These are phyloP conservation scores for Quercus rubra DNA, from an alignment of 306 rosid species.

Conservation along the genomic window DNA sequence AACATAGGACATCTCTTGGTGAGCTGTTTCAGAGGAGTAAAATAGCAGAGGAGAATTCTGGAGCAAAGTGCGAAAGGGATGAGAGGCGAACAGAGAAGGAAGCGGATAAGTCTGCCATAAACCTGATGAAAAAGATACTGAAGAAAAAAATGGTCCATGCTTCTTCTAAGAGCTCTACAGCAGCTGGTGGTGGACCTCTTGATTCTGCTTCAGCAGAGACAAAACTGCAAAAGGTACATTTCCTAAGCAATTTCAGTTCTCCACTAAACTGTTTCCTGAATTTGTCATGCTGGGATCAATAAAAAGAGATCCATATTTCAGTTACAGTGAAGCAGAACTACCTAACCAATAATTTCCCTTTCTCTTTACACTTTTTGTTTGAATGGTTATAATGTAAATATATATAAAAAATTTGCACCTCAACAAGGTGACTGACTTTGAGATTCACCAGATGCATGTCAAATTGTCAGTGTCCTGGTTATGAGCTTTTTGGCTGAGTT, in stretches of 20 bases:
- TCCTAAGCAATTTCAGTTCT: neutral
- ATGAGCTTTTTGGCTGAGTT: slow-evolving; percentile 12
- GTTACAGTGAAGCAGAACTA: too few relatives aligned
- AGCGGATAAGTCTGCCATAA: slow-evolving; percentile 61
- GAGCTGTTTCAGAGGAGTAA: slow-evolving; percentile 78
- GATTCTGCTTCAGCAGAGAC: slow-evolving; percentile 67
- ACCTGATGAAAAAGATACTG: slow-evolving; percentile 64
- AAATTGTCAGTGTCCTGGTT: slow-evolving; percentile 1
- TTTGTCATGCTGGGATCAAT: neutral
- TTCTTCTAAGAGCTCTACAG: slow-evolving; percentile 46
- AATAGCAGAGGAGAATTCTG: slow-evolving; percentile 53
- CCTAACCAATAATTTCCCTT: too few relatives aligned
- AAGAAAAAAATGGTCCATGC: slow-evolving; percentile 62
- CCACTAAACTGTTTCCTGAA: neutral
- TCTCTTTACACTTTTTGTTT: too few relatives aligned
- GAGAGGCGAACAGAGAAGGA: slow-evolving; percentile 54
- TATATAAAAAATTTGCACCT: neutral
- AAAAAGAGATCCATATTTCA: neutral
- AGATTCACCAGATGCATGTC: neutral
- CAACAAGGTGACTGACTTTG: neutral
- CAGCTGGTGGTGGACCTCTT: slow-evolving; percentile 32
- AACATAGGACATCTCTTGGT: slow-evolving; percentile 77
- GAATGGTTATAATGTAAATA: too few relatives aligned
- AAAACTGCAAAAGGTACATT: slow-evolving; percentile 70
- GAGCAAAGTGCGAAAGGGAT: slow-evolving; percentile 47